Conservation (phyloP, 1,139 yeast genomes). For the Yamadazyma diddensiae region DNA sequence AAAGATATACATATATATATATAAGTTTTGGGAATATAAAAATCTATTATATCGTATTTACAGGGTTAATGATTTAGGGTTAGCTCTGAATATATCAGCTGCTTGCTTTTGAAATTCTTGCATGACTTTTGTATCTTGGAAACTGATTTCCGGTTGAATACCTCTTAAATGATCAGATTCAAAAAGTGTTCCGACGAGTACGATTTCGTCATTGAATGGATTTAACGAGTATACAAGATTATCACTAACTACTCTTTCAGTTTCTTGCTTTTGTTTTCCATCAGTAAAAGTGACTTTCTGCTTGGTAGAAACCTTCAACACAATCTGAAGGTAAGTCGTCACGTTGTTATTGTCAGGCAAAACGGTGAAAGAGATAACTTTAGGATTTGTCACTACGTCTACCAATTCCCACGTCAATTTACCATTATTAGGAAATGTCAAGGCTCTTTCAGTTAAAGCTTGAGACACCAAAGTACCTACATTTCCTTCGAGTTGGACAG, state of each 20-base stretch:
- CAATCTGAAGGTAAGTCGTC: conserved; percentile 65
- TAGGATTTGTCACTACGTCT: conserved; percentile 69
- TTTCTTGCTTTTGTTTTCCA: conserved; percentile 31
- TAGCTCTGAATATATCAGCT: conserved; percentile 32
- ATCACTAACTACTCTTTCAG: conserved; percentile 66
- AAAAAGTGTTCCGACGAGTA: conserved; percentile 77
- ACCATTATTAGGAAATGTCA: conserved; percentile 53
- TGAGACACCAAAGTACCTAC: conserved; percentile 35
- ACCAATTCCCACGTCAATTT: conserved; percentile 74
- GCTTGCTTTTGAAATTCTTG: conserved; percentile 23
- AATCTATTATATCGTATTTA: conserved; percentile 7
- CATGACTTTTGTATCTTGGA: conserved; percentile 23
- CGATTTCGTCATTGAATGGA: conserved; percentile 63
- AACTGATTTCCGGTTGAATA: conserved; percentile 29
- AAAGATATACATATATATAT: neutral
- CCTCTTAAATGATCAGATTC: conserved; percentile 54
- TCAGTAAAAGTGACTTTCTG: conserved; percentile 60
- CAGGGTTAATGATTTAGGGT: conserved; percentile 16
- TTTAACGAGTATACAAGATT: conserved; percentile 76
- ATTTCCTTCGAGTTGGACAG: conserved; percentile 29
- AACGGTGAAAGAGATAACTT: conserved; percentile 57
- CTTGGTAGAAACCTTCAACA: conserved; percentile 71
- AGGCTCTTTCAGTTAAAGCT: conserved; percentile 27
- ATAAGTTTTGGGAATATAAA: neutral
- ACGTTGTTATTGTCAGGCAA: conserved; percentile 70